Evolutionary conservation across 768 basidiomycete genomes (phyloP), one percentile per base, ranked within the genome.

Genomic region (Tricholoma sp.): DNA sequence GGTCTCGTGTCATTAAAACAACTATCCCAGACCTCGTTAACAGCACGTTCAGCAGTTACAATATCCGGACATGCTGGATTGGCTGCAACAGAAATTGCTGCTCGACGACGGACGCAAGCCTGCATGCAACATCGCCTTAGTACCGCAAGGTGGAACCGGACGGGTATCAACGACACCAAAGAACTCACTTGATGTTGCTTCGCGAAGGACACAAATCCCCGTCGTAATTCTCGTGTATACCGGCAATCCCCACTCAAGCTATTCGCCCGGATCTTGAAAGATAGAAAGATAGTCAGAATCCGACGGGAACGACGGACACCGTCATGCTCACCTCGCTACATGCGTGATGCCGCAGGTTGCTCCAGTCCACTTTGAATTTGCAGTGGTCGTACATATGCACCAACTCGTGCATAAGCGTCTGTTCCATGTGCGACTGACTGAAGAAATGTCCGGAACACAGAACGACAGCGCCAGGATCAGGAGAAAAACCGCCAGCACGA

Each of bases 11-110:
- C 97, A 35, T 82, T 86, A 72, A 91, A 94, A 71, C 96, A 99
- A 63, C 91, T 94, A 66, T 94, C 94, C 89, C 91, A 99, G 32
- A 96, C 96, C 69, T 97, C 91, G 62, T 98, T 97, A 47, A 98
- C 95, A 0, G 86, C 94, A 57, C 82, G 81, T 69, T 94, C 93
- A 11, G 95, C 96, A 22, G 88, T 76, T 5, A 79, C 89, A 37
- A 77, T 71, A 65, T 88, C 83, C 1, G 86, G 85, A 67, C 95
- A 98, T 19, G 80, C 76, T 11, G 92, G 86, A 69, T 98, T 95
- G 16, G 81, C 82, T 37, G 76, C 74, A 2, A 99, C 91, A 3
- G 94, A 96, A 34, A 86, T 69, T 10, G 91, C 77, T 7, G 96
- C 93, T 60, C 94, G 80, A 37, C 95, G 83, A 52, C 94, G 88